Conservation (phyloP, 768 basidiomycete genomes). For the Leccinum broughii region DNA sequence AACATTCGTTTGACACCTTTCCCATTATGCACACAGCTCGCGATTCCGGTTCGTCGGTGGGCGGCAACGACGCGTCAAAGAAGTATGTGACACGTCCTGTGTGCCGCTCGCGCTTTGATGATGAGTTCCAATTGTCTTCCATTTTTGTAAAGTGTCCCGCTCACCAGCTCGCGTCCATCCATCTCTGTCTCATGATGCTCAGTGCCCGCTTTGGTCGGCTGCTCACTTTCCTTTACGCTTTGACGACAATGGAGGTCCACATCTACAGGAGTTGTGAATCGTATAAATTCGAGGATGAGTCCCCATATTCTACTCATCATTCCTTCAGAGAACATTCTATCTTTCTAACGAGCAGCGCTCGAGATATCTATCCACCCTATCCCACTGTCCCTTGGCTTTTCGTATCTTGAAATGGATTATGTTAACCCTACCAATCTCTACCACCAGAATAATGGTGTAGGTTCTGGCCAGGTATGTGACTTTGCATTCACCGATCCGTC, state of each 20-base stretch:
- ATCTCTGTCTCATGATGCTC: not conserved
- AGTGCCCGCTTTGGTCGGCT: not conserved
- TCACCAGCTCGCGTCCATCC: not conserved
- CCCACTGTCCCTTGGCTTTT: not conserved
- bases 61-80: not conserved
- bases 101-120: not conserved
- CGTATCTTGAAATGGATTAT: not conserved
- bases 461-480: slow-evolving; percentile 3
- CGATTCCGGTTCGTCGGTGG: not conserved
- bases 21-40: not conserved
- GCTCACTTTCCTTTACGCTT: not conserved
- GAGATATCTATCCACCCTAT: not conserved
- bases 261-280: not conserved
- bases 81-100: not conserved
- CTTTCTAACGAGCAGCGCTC: slow-evolving; percentile 1
- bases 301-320: not conserved
- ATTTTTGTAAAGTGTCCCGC: not conserved
- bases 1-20: not conserved
- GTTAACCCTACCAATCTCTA: not conserved
- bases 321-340: not conserved
- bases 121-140: slow-evolving; percentile 1
- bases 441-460: not conserved
- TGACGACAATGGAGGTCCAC: not conserved
- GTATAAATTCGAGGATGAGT: slow-evolving; percentile 2
- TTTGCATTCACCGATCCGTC: not conserved